Conservation (phyloP, 805 yeast species). For the Yarrowia bubula region DNA sequence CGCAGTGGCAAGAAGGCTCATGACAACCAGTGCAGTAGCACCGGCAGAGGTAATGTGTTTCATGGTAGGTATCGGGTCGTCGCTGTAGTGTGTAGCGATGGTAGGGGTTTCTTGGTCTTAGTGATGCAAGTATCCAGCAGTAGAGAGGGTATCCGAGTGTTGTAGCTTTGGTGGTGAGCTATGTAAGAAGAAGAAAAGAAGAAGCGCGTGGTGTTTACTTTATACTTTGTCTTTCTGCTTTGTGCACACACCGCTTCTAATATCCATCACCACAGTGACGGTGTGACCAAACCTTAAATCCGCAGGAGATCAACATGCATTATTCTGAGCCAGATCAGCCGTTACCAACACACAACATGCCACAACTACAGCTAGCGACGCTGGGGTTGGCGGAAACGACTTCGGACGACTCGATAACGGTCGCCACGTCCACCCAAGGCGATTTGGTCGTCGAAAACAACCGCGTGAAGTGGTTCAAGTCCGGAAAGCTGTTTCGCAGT, state of each 20-base stretch:
- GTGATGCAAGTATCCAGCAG: neutral
- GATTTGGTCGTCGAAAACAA: neutral
- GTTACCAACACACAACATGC: neutral
- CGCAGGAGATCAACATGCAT: neutral
- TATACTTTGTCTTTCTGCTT: neutral
- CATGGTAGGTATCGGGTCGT: conserved; percentile 12
- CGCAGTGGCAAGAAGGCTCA: conserved; percentile 1
- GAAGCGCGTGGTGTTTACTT: neutral
- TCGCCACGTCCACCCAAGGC: conserved; percentile 1
- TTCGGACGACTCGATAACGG: neutral
- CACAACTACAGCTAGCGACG: conserved; percentile 5
- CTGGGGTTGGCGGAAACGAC: neutral
- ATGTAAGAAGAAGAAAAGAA: neutral
- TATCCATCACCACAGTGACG: conserved; percentile 15
- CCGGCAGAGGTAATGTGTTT: conserved; percentile 20
- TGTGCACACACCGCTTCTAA: neutral
- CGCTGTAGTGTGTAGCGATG: neutral
- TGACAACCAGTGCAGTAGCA: conserved; percentile 10
- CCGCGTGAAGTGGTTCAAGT: conserved; percentile 44
- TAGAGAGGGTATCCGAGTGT: neutral
- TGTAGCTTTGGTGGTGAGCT: neutral
- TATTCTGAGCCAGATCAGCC: no score
- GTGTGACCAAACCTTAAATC: neutral
- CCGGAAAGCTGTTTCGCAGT: conserved; percentile 50
- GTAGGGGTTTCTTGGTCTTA: neutral